phyloP scores from a whole-genome alignment of 768 basidiomycete genomes.

The Gymnopilus dilepis region DNA sequence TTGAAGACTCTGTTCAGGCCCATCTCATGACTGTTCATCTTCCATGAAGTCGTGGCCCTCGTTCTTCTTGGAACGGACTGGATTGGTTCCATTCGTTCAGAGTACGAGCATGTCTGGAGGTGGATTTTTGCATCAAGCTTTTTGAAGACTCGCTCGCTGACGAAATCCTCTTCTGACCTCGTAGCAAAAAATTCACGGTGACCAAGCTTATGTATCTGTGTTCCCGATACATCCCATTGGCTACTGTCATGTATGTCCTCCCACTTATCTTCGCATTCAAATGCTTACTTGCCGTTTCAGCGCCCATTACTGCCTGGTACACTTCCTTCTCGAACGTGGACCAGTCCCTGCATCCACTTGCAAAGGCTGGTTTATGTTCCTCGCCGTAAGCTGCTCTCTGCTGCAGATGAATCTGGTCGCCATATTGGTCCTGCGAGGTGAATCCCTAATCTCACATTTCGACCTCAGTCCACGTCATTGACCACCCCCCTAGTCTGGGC shows the following conservation, averaged over 20 bases:
- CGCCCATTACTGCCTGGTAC: conserved; percentile 12
- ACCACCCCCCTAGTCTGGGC: conserved; percentile 15
- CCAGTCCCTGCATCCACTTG: conserved; percentile 7
- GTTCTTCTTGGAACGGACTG: not conserved
- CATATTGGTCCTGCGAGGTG: conserved; percentile 15
- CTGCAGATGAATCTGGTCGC: not conserved
- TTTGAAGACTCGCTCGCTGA: not conserved
- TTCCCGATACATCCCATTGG: conserved; percentile 11
- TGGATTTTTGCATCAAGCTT: not conserved
- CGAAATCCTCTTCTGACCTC: not conserved
- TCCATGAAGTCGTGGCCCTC: conserved; percentile 6
- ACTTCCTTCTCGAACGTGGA: conserved; percentile 1
- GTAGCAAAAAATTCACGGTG: not conserved
- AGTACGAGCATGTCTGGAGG: conserved; percentile 11
- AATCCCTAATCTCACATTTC: no score
- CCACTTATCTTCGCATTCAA: no score
- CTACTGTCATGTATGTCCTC: conserved; percentile 4
- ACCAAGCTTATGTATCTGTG: conserved; percentile 9
- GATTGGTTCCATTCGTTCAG: not conserved
- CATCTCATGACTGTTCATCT: not conserved
- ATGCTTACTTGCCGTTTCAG: no score
- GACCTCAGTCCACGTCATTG: no score
- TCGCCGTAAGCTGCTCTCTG: not conserved
- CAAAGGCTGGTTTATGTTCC: conserved; percentile 9
- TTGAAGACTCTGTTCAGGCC: not conserved